Base-by-base conservation (phyloP, 176 grass and related monocot species). In the Avena insularis region DNA sequence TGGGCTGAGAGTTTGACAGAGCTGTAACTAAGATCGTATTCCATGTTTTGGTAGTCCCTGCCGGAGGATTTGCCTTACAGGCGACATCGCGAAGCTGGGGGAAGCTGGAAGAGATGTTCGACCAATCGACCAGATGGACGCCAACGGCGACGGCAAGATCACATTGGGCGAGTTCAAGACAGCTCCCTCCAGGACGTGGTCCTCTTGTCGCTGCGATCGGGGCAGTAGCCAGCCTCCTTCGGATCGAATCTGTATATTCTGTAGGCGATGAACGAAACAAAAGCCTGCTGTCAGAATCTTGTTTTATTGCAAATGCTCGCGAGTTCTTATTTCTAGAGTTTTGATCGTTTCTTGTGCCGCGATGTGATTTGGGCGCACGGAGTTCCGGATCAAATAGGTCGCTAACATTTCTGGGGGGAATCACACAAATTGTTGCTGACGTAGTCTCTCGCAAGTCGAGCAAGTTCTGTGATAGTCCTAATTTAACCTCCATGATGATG, bases 161-260 rank as follows among this genome's bases (percentile, higher is more conserved):
- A 91, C 88, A 74, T 95, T 92, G 75, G 90, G 90, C 6, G 93
- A 95, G 88, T 95, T 95, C 88, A 92, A 95, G 67, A 95, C 72
- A 92, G 90, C 83, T 77, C 90, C 54, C 90, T 95, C 36, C 90
- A 95, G 40, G 93, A 95, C 59, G 93, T 90, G 4, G 88, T 95
- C 79, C 83, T 95, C 25, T 95, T 88, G 0, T 90, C 90, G 46
- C 78, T 95, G 79, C 88, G 93, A 0, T 88, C 23, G 4, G 62
- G 47, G 60, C 85, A 87, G 36, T 70, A 90, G 54, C 49, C 25
- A 75, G 46, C 12, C 29, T 17, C 70, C 9, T 46, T 77, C 58
- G 33, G 3, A 65, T 16, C 0, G 10, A 23, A 56, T n/a, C 4
- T 82, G 33, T 35, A 35, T 35, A 35, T 35, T 35, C 33, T 35